phyloP scores from a whole-genome alignment of 352 stramenopile species.

The Globisporangium paddicum region DNA sequence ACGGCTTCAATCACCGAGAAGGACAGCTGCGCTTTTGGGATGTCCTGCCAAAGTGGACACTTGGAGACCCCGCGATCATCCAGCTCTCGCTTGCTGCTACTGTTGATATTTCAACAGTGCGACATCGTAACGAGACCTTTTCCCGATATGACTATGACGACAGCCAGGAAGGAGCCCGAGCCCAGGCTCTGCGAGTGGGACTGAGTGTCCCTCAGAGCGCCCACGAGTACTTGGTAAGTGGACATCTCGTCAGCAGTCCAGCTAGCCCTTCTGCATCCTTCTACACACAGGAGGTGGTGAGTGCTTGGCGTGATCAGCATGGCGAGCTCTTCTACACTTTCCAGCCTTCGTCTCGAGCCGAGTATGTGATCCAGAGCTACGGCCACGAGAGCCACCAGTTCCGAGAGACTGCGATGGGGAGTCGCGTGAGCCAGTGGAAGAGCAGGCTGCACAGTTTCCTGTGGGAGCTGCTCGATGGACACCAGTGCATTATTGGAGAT shows the following conservation, averaged over 20 bases:
- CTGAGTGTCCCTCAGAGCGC: not conserved
- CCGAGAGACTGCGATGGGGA: slow-evolving; percentile 20
- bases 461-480: slow-evolving; percentile 16
- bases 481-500: slow-evolving; percentile 12
- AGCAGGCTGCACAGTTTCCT: slow-evolving; percentile 23
- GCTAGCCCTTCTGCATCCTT: too few species aligned
- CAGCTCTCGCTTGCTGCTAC: not conserved
- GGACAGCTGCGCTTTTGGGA: slow-evolving; percentile 8
- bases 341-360: not conserved
- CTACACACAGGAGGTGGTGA: slow-evolving; percentile 7
- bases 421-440: slow-evolving; percentile 18
- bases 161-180: not conserved
- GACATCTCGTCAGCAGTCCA: not conserved
- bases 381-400: slow-evolving; percentile 31
- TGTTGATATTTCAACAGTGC: too few species aligned
- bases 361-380: slow-evolving; percentile 12
- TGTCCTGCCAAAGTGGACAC: slow-evolving; percentile 3
- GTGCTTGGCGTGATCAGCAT: slow-evolving; percentile 21
- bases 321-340: slow-evolving; percentile 29
- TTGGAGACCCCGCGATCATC: not conserved
- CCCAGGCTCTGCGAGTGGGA: not conserved
- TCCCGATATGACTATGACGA: not conserved
- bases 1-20: not conserved
- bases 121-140: not conserved
- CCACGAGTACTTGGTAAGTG: slow-evolving; percentile 1